These are phyloP conservation scores for Agarophyton chilense DNA, from an alignment of 23 red algal genomes.

Conservation along the genomic window DNA sequence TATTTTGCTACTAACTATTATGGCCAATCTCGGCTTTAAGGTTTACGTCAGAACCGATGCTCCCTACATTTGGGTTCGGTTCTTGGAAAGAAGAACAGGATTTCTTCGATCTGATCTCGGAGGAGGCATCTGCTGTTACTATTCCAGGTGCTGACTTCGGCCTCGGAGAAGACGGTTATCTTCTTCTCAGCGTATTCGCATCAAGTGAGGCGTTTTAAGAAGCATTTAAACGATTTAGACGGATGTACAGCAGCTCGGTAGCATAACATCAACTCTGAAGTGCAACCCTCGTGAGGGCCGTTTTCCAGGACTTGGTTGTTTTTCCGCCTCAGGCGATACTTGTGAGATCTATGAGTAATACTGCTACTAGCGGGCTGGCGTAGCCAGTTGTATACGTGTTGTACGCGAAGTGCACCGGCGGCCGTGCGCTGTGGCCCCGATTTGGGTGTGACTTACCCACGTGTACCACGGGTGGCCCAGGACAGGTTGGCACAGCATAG, in stretches of 20 bases:
- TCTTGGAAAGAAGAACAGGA: conserved; percentile 91
- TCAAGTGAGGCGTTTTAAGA: conserved; percentile 74
- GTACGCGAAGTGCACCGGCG: too few species aligned
- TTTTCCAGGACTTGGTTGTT: too few species aligned
- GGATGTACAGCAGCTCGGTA: conserved; percentile 49
- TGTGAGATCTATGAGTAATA: too few species aligned
- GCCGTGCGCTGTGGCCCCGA: too few species aligned
- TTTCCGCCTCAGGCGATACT: too few species aligned
- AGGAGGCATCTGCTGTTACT: conserved; percentile 90
- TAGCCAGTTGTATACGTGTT: too few species aligned
- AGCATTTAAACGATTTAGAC: conserved; percentile 75
- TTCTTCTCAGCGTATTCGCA: conserved; percentile 94
- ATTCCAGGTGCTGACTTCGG: conserved; percentile 98
- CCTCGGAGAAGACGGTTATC: conserved; percentile 81
- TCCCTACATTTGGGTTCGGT: conserved; percentile 95
- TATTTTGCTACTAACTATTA: conserved; percentile 67
- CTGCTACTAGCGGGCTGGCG: too few species aligned
- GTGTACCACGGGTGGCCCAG: too few species aligned
- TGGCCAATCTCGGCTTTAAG: conserved; percentile 85
- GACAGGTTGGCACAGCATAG: too few species aligned
- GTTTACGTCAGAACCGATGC: conserved; percentile 93
- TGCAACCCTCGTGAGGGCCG: too few species aligned
- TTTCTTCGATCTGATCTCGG: conserved; percentile 87
- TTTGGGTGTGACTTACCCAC: too few species aligned
- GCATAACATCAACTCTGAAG: conserved; percentile 10